Evolutionary conservation across 2,329 filamentous ascomycete genomes (phyloP).

Genomic region (Zasmidium citrigriseum): DNA sequence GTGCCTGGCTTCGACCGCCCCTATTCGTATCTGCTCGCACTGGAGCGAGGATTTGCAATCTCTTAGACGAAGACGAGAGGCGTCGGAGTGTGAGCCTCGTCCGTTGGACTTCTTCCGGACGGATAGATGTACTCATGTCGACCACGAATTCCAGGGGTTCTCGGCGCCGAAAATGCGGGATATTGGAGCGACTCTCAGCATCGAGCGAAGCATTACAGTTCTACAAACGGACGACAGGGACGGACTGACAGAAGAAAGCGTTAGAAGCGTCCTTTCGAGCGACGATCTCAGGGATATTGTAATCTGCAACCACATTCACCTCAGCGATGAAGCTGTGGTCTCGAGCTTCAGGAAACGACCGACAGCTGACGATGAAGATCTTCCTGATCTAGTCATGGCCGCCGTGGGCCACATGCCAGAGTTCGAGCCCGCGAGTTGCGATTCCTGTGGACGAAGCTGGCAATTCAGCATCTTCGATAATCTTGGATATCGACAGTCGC

Average conservation of each 20-base stretch:
- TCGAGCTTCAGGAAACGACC: background rate
- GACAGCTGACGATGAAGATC: background rate
- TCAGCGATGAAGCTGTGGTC: background rate
- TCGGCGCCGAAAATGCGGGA: background rate
- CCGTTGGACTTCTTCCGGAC: background rate
- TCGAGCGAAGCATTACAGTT: slow-evolving; percentile 1
- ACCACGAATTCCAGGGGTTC: slow-evolving; percentile 1
- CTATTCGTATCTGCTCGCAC: slow-evolving; percentile 1
- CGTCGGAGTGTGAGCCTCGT: background rate
- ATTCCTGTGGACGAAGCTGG: slow-evolving; percentile 3
- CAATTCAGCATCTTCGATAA: slow-evolving; percentile 7
- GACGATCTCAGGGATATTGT: background rate
- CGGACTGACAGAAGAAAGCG: background rate
- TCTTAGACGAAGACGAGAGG: slow-evolving; percentile 1
- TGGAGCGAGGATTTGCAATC: slow-evolving; percentile 2
- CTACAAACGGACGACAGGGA: background rate
- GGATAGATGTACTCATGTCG: background rate
- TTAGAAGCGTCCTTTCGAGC: background rate
- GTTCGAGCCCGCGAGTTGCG: background rate
- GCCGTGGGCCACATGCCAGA: background rate
- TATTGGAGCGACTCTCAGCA: background rate
- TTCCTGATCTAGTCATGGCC: background rate
- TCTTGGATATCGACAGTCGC: background rate
- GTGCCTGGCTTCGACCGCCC: slow-evolving; percentile 5
- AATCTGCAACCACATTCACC: slow-evolving; percentile 7